Conservation (phyloP, 176 grass and related monocot genomes). For the Bothriochloa decipiens region DNA sequence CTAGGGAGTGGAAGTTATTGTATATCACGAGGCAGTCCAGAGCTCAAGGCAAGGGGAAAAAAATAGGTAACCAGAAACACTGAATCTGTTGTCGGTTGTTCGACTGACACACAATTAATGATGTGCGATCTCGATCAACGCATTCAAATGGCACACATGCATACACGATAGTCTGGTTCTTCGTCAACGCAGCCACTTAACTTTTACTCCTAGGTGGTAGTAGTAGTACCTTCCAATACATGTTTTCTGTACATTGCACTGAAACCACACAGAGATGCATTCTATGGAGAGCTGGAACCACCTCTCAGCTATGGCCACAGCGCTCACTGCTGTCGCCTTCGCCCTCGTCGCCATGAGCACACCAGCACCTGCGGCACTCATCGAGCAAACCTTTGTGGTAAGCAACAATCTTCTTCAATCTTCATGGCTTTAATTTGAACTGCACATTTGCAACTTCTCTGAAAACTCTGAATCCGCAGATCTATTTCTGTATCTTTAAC, state of each 20-base stretch:
- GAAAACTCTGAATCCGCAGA: neutral
- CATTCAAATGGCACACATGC: neutral
- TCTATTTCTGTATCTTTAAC: neutral
- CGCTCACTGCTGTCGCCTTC: neutral
- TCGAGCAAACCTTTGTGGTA: neutral
- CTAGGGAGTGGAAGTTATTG: too few relatives aligned
- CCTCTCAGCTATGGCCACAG: too few relatives aligned
- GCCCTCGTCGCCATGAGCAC: neutral
- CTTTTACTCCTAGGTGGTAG: too few relatives aligned
- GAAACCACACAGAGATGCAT: too few relatives aligned
- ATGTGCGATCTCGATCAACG: neutral
- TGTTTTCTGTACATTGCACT: neutral
- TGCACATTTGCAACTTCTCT: neutral
- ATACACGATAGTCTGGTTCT: neutral
- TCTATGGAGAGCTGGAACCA: too few relatives aligned
- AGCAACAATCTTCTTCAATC: neutral
- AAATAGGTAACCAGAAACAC: too few relatives aligned
- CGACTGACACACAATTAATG: neutral
- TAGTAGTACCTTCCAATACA: neutral
- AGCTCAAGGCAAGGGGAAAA: too few relatives aligned
- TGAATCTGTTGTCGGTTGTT: neutral
- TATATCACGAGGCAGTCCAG: too few relatives aligned
- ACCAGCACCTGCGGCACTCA: neutral
- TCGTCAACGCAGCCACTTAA: neutral
- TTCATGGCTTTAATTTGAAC: neutral